A percentile compares a stretch with the other conserved stretches of the same genome.
Evolutionary conservation across 441 rosid species (phyloP).

Genomic region (Mallotus japonicus): DNA sequence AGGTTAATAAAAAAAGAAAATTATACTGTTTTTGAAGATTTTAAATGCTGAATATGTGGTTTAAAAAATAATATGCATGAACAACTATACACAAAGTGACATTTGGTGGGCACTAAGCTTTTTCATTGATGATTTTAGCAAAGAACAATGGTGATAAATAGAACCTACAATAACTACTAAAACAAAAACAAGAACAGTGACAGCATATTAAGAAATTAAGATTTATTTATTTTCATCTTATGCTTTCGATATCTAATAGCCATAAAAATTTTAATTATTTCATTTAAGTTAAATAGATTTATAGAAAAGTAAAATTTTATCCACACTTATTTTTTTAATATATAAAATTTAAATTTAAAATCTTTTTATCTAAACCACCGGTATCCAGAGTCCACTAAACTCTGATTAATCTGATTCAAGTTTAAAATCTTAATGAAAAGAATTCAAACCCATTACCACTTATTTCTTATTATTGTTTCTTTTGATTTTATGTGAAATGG

Average conservation of each 20-base stretch:
- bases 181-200: slow-evolving; percentile 19
- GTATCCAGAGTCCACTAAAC: too few relatives aligned
- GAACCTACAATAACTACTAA: slow-evolving; percentile 21
- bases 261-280: too few relatives aligned
- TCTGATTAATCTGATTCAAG: too few relatives aligned
- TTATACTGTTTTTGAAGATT: slow-evolving; percentile 7
- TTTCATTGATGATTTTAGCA: slow-evolving; percentile 8
- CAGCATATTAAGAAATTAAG: background rate
- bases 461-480: too few relatives aligned
- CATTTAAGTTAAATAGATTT: too few relatives aligned
- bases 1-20: background rate
- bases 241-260: too few relatives aligned
- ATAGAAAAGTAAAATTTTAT: too few relatives aligned
- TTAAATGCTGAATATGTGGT: slow-evolving; percentile 16
- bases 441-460: too few relatives aligned
- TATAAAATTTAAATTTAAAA: too few relatives aligned
- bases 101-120: slow-evolving; percentile 17
- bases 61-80: slow-evolving; percentile 14
- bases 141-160: slow-evolving; percentile 7
- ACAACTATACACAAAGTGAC: slow-evolving; percentile 16
- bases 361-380: too few relatives aligned
- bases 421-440: too few relatives aligned
- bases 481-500: background rate
- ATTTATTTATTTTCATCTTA: background rate
- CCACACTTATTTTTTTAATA: too few relatives aligned